phyloP scores from a whole-genome alignment of 768 basidiomycete genomes.

The Harrya chromipes region DNA sequence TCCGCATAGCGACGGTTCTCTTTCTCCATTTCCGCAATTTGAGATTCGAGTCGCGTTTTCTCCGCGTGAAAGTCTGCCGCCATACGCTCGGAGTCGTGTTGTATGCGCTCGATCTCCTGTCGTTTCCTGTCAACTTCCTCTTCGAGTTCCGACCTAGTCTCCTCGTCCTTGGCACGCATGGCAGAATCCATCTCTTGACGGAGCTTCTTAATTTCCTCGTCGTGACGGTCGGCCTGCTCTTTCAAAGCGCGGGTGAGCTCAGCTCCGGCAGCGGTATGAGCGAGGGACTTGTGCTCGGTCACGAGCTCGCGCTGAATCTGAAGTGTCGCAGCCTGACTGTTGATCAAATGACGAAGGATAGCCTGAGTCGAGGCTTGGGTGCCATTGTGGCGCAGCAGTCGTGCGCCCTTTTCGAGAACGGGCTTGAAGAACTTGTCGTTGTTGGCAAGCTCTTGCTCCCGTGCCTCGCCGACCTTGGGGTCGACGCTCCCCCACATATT shows the following conservation, averaged over 20 bases:
- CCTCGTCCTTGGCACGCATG: constrained; percentile 44
- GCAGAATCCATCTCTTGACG: constrained; percentile 46
- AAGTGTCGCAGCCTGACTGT: constrained; percentile 40
- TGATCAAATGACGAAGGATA: constrained; percentile 42
- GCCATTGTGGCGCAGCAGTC: constrained; percentile 41
- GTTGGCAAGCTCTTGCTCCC: constrained; percentile 44
- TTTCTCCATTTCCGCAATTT: constrained; percentile 26
- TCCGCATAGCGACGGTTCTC: constrained; percentile 16
- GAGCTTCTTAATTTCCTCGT: constrained; percentile 46
- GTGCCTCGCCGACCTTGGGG: constrained; percentile 35
- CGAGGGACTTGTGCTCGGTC: constrained; percentile 44
- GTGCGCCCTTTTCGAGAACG: constrained; percentile 48
- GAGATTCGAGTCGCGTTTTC: constrained; percentile 32
- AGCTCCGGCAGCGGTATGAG: constrained; percentile 51
- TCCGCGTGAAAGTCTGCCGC: constrained; percentile 39
- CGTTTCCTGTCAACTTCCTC: constrained; percentile 42
- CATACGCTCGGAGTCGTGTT: constrained; percentile 39
- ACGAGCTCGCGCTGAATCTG: constrained; percentile 58
- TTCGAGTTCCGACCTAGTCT: constrained; percentile 43
- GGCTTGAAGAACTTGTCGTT: constrained; percentile 50
- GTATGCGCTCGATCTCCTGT: constrained; percentile 42
- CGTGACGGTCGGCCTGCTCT: constrained; percentile 44
- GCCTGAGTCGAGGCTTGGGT: constrained; percentile 39
- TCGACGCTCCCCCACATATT: constrained; percentile 51
- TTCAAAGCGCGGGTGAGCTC: constrained; percentile 50